Evolutionary conservation across 176 grass and related monocot species (phyloP).

Genomic region (Stipa capillata): DNA sequence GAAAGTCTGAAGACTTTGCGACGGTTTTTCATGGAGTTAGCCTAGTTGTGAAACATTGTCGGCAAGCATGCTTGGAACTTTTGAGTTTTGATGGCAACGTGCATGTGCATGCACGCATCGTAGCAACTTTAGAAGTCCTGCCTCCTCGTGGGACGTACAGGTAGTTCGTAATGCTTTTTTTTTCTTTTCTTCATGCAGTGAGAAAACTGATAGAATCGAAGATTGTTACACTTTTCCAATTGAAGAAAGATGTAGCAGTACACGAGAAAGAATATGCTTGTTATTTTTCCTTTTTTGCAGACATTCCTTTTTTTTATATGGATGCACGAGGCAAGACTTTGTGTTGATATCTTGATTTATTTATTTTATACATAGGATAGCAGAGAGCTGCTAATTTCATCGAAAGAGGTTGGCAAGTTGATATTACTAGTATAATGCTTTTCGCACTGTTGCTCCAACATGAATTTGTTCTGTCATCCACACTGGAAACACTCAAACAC

Average conservation of each 20-base stretch:
- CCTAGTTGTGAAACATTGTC: constrained; percentile 14
- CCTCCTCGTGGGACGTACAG: neutral
- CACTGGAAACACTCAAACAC: constrained; percentile 7
- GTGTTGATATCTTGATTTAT: too few species aligned
- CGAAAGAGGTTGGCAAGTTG: too few species aligned
- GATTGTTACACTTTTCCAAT: too few species aligned
- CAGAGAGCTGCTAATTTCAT: too few species aligned
- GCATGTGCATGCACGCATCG: constrained; percentile 4
- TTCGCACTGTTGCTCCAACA: neutral
- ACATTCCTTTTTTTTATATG: neutral
- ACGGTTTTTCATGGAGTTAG: neutral
- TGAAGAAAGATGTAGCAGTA: neutral
- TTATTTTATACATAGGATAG: too few species aligned
- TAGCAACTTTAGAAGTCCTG: constrained; percentile 14
- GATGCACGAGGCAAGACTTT: neutral
- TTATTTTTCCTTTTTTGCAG: too few species aligned
- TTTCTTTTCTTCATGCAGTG: too few species aligned
- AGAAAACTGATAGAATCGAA: too few species aligned
- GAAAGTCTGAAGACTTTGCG: neutral
- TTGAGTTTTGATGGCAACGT: neutral
- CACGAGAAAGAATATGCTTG: neutral
- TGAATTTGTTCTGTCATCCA: constrained; percentile 3
- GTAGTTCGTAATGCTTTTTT: neutral
- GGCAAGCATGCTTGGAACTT: neutral
- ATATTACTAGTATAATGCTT: too few species aligned